These are phyloP conservation scores for Monilinia fructicola DNA, from an alignment of 2,329 filamentous ascomycete genomes.

Conservation along the genomic window DNA sequence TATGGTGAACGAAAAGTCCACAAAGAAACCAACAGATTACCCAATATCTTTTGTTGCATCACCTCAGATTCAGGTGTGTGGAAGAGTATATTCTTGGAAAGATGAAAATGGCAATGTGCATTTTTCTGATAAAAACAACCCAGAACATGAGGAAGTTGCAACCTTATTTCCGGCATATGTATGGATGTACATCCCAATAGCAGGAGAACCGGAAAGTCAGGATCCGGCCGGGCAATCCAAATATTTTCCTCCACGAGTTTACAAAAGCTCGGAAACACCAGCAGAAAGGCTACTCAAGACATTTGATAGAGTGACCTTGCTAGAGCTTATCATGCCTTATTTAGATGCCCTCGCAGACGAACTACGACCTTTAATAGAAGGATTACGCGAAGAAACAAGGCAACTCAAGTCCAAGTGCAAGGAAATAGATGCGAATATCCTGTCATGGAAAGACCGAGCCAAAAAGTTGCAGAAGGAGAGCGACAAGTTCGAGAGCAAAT, in stretches of 20 bases:
- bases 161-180: accelerated
- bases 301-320: not conserved
- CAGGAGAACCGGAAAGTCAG: too few relatives aligned
- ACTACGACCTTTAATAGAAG: not conserved
- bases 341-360: not conserved
- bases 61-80: not conserved
- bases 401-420: not conserved
- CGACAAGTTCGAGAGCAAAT: not conserved
- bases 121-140: accelerated
- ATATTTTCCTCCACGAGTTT: not conserved
- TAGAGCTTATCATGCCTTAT: not conserved
- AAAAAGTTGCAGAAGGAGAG: not conserved
- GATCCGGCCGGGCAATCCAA: not conserved
- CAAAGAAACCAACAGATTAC: not conserved
- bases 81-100: too few relatives aligned
- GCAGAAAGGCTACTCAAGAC: not conserved
- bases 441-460: not conserved
- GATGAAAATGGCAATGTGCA: too few relatives aligned
- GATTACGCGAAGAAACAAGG: not conserved
- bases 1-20: accelerated
- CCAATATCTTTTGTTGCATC: not conserved
- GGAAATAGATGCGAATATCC: not conserved
- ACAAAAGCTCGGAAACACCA: not conserved
- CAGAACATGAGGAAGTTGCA: accelerated
- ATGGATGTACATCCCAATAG: not conserved